Evolutionary conservation across 2,329 filamentous ascomycete genomes (phyloP).

Genomic region (Colletotrichum sp.): DNA sequence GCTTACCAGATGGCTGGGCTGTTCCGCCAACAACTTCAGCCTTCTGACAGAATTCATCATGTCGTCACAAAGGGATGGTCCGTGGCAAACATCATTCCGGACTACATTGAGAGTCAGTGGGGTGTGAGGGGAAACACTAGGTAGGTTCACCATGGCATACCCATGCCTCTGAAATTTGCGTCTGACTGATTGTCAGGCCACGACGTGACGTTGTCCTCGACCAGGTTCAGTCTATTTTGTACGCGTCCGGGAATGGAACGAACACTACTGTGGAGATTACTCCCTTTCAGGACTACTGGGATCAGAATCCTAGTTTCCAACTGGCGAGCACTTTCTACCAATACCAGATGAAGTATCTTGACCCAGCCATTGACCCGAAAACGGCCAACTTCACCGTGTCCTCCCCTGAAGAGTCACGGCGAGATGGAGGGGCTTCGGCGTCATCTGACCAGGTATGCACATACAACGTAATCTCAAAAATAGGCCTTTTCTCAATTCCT

Average conservation of each 20-base stretch:
- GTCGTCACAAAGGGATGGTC: conserved; percentile 19
- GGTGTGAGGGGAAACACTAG: conserved; percentile 7
- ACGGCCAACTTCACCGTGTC: conserved; percentile 15
- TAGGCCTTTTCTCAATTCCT: too few species aligned
- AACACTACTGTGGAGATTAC: conserved; percentile 11
- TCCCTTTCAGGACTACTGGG: conserved; percentile 20
- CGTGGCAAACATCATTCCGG: not conserved
- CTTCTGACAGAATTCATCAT: conserved; percentile 26
- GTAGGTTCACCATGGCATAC: not conserved
- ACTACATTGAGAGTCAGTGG: conserved; percentile 12
- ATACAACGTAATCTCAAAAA: too few species aligned
- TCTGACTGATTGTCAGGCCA: not conserved
- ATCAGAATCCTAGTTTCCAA: conserved; percentile 15
- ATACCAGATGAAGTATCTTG: conserved; percentile 5
- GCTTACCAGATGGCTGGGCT: conserved; percentile 4
- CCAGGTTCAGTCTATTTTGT: conserved; percentile 1
- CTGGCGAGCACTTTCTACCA: conserved; percentile 9
- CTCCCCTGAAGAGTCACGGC: conserved; percentile 5
- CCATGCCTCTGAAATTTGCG: not conserved
- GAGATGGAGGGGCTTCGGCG: not conserved
- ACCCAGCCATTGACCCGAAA: conserved; percentile 1
- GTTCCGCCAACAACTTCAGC: conserved; percentile 26
- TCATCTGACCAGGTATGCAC: not conserved
- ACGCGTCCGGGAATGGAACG: conserved; percentile 7
- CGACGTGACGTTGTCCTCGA: conserved; percentile 7